These are phyloP conservation scores for Clitoria ternatea DNA, from an alignment of 306 rosid genomes.

Conservation along the genomic window DNA sequence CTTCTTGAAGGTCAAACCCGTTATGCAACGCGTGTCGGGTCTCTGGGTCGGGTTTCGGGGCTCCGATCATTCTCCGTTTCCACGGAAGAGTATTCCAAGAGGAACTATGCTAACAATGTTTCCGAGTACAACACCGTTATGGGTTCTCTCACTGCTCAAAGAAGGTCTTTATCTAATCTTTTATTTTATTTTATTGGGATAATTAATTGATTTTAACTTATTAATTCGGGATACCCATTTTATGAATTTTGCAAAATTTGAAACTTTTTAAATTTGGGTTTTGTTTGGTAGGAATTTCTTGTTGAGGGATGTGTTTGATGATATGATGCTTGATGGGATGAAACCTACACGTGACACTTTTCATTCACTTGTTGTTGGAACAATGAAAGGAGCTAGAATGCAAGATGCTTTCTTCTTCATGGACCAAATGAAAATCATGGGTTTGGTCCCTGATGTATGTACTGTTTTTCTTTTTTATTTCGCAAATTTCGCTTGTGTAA, in stretches of 20 bases:
- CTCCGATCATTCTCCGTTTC: slow-evolving; percentile 45
- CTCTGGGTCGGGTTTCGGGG: slow-evolving; percentile 43
- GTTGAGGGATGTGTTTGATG: slow-evolving; percentile 77
- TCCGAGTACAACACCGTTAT: slow-evolving; percentile 81
- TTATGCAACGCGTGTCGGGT: slow-evolving; percentile 44
- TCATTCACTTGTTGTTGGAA: slow-evolving; percentile 63
- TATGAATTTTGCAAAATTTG: not conserved
- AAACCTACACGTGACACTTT: slow-evolving; percentile 81
- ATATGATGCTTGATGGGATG: slow-evolving; percentile 95
- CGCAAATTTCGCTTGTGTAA: not conserved
- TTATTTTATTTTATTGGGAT: too few species aligned
- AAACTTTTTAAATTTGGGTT: not conserved
- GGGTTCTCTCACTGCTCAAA: slow-evolving; percentile 52
- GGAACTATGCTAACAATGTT: slow-evolving; percentile 77
- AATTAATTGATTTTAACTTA: too few species aligned
- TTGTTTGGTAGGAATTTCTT: slow-evolving; percentile 46
- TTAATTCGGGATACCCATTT: not conserved
- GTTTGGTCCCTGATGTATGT: slow-evolving; percentile 84
- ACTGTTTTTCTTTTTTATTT: not conserved
- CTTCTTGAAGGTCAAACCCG: not conserved
- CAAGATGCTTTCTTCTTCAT: slow-evolving; percentile 77
- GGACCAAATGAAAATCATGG: slow-evolving; percentile 84
- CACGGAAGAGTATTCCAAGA: slow-evolving; percentile 55
- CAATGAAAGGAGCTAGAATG: slow-evolving; percentile 72
- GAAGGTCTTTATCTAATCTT: slow-evolving; percentile 50